Percentiles rank a stretch among this genome's conserved stretches.
phyloP scores from a whole-genome alignment of 805 yeast species.

The Lachancea dasiensis region DNA sequence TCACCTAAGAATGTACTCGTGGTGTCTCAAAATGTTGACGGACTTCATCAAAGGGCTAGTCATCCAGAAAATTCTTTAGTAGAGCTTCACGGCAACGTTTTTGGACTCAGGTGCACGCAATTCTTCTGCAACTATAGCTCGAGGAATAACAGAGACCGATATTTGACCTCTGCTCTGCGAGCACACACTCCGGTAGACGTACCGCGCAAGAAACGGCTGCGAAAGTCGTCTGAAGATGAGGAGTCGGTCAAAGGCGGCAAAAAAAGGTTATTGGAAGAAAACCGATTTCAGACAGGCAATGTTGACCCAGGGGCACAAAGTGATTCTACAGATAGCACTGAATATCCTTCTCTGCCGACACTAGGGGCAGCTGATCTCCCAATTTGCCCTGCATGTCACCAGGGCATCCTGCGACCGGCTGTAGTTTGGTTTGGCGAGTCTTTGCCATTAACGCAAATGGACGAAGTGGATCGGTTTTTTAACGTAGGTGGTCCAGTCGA shows the following conservation, averaged over 20 bases:
- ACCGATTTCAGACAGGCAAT: no score
- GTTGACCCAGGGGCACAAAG: no score
- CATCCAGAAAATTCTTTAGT: constrained; percentile 48
- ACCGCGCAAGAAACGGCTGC: not conserved
- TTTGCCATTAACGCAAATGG: constrained; percentile 57
- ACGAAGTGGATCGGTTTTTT: constrained; percentile 65
- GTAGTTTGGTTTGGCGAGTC: constrained; percentile 96
- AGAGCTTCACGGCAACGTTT: constrained; percentile 77
- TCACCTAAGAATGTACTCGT: constrained; percentile 46
- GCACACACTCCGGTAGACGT: constrained; percentile 22
- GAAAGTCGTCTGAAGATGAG: not conserved
- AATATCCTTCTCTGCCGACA: constrained; percentile 43
- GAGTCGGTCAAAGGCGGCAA: not conserved
- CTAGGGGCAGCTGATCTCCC: constrained; percentile 55
- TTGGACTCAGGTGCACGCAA: constrained; percentile 66
- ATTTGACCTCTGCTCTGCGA: constrained; percentile 50
- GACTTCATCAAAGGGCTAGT: constrained; percentile 59
- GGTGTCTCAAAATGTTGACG: constrained; percentile 82
- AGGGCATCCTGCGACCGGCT: constrained; percentile 71
- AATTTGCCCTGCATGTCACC: constrained; percentile 67
- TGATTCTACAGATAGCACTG: no score
- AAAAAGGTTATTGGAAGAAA: constrained; percentile 2
- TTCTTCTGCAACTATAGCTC: constrained; percentile 64
- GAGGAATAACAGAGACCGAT: constrained; percentile 46
- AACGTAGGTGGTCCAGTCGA: constrained; percentile 45